Conservation (phyloP, 805 yeast species). For the Hanseniaspora jakobsenii region DNA sequence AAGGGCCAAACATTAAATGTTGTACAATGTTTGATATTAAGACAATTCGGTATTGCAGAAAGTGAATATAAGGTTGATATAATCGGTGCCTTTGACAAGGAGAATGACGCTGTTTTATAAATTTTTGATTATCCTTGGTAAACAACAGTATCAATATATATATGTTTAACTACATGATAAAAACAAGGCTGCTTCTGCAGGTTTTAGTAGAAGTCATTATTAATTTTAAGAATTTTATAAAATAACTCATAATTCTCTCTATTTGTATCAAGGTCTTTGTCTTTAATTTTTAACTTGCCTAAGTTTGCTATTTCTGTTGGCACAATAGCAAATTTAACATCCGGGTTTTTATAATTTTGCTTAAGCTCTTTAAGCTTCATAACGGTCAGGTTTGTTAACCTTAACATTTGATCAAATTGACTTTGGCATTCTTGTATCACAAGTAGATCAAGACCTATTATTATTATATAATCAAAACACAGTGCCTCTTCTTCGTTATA, state of each 20-base stretch:
- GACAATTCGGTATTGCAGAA: slow-evolving; percentile 91
- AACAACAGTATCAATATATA: not conserved
- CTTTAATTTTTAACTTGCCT: not conserved
- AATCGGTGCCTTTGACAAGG: slow-evolving; percentile 66
- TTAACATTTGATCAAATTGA: not conserved
- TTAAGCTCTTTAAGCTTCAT: slow-evolving; percentile 6
- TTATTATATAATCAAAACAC: slow-evolving; percentile 20
- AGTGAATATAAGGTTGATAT: slow-evolving; percentile 76
- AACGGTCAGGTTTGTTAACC: slow-evolving; percentile 8
- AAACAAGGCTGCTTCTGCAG: no score
- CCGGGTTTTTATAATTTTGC: slow-evolving; percentile 4
- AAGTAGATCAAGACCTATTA: slow-evolving; percentile 25
- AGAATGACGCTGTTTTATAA: slow-evolving; percentile 29
- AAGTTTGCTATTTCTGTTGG: not conserved
- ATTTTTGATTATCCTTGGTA: not conserved
- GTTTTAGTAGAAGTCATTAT: not conserved
- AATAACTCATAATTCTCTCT: not conserved
- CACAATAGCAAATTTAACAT: slow-evolving; percentile 2
- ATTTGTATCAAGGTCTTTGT: not conserved
- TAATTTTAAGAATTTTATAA: not conserved
- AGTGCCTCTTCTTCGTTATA: slow-evolving; percentile 18
- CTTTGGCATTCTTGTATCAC: not conserved
- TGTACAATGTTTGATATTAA: slow-evolving; percentile 79
- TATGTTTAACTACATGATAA: no score
- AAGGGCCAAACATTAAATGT: slow-evolving; percentile 76